phyloP scores from a whole-genome alignment of 805 yeast genomes.

The Candida railenensis region DNA sequence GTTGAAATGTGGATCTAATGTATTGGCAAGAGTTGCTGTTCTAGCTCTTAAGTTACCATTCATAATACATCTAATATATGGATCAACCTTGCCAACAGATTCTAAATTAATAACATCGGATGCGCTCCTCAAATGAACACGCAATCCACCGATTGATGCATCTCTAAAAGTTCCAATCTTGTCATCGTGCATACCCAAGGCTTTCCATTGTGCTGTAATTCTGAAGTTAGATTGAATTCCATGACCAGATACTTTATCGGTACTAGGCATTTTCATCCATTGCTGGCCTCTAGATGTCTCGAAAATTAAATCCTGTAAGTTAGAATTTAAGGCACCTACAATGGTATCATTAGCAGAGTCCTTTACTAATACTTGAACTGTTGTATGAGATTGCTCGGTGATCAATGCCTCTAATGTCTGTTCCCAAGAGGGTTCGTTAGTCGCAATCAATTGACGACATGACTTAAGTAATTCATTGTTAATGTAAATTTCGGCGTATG shows the following conservation, averaged over 20 bases:
- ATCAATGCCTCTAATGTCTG: constrained; percentile 61
- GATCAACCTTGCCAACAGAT: constrained; percentile 72
- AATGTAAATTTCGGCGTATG: constrained; percentile 66
- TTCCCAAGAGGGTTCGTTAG: constrained; percentile 75
- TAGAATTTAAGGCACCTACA: constrained; percentile 53
- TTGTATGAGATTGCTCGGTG: constrained; percentile 57
- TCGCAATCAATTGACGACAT: constrained; percentile 61
- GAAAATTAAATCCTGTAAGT: constrained; percentile 54
- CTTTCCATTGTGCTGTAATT: constrained; percentile 67
- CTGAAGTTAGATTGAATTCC: constrained; percentile 47
- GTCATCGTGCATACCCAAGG: constrained; percentile 49
- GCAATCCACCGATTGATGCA: constrained; percentile 67
- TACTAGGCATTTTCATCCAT: constrained; percentile 40
- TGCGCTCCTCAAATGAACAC: constrained; percentile 58
- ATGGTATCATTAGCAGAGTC: constrained; percentile 56
- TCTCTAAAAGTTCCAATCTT: constrained; percentile 43
- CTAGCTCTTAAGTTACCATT: constrained; percentile 58
- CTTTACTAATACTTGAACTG: constrained; percentile 54
- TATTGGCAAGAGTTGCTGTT: constrained; percentile 54
- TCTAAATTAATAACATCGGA: constrained; percentile 55
- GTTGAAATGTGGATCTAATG: constrained; percentile 58
- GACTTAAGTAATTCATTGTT: constrained; percentile 55
- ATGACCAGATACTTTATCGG: not conserved
- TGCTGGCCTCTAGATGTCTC: constrained; percentile 50
- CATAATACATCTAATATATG: constrained; percentile 60